Base-by-base conservation (phyloP, 805 yeast species). In the Wickerhamiella brachini region DNA sequence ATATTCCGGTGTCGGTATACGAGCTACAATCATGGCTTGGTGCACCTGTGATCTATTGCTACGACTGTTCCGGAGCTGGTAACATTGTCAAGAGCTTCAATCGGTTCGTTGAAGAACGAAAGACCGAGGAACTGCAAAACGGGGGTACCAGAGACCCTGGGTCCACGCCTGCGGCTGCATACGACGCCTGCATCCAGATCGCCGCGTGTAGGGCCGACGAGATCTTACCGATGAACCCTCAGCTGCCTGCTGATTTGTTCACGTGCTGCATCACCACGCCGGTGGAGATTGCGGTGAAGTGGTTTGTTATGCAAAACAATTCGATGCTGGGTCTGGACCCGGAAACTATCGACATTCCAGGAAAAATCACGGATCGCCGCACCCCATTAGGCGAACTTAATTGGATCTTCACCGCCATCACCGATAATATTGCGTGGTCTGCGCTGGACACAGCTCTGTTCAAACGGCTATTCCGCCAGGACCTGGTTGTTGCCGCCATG, bases 361-460 rank as follows among this genome's bases (percentile, higher is more conserved):
- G 97, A 1, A 81, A 84, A 56, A 70, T 88, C 46, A 85, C 95
- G 2, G 98, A 93, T 63, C 76, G 97, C 62, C 74, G 96, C 55
- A 93, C 97, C 0, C 97, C 97, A 0, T 68, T 93, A 44, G 98
- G 98, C 37, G 98, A 93, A 64, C 73, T 93, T 50, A 88, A 87
- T 65, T 93, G 97, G 97, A 90, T 93, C 34, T 93, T 90, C 67
- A 93, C 97, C 1, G 97, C 98, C 2, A 87, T 93, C 41, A 90
- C 97, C 2, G 98, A 93, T 65, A 90, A 97, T 0, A 90, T 93
- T 49, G 98, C 98, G 1, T 93, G 97, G 97, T 86, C 95, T 0
- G 78, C 89, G 2, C 68, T 93, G 38, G 87, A 95, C 2, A 73
- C 95, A 54, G 87, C 94, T 0, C 68, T 93, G 29, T 93, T 93